These are phyloP conservation scores for Begonia loranthoides DNA, from an alignment of 306 rosid species.

Conservation along the genomic window DNA sequence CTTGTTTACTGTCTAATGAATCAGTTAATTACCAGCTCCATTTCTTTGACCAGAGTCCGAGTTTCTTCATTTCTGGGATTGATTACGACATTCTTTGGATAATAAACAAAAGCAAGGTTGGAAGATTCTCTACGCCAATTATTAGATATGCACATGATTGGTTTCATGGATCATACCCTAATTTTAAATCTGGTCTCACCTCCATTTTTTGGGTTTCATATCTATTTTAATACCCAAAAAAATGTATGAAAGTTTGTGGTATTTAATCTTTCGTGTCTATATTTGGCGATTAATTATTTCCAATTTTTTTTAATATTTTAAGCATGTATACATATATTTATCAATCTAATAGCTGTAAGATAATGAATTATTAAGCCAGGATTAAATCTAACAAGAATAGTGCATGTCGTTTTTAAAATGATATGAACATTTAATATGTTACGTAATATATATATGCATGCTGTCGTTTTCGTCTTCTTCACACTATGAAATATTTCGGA, in stretches of 20 bases:
- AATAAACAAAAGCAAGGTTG: background rate
- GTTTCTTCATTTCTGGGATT: slow-evolving; percentile 1
- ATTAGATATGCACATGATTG: background rate
- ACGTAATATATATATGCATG: background rate
- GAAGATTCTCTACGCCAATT: slow-evolving; percentile 13
- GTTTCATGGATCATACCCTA: background rate
- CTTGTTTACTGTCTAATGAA: too few species aligned
- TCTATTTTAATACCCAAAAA: background rate
- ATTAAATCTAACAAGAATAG: background rate
- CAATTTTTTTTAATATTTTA: too few species aligned
- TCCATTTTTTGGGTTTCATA: background rate
- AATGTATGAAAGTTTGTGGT: too few species aligned
- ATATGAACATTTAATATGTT: background rate
- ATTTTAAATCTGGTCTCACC: background rate
- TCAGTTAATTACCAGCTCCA: too few species aligned
- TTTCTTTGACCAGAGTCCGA: too few species aligned
- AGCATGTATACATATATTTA: too few species aligned
- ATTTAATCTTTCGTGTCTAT: too few species aligned
- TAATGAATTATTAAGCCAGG: too few species aligned
- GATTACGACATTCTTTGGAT: slow-evolving; percentile 4
- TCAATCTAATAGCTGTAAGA: too few species aligned
- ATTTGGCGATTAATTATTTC: too few species aligned
- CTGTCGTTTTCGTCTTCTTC: background rate
- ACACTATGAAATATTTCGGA: too few species aligned
- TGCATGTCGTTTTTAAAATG: background rate